A percentile compares a stretch with the other conserved stretches of the same genome.
phyloP scores from a whole-genome alignment of 129 eudicot species.

The Escallonia herrerae region DNA sequence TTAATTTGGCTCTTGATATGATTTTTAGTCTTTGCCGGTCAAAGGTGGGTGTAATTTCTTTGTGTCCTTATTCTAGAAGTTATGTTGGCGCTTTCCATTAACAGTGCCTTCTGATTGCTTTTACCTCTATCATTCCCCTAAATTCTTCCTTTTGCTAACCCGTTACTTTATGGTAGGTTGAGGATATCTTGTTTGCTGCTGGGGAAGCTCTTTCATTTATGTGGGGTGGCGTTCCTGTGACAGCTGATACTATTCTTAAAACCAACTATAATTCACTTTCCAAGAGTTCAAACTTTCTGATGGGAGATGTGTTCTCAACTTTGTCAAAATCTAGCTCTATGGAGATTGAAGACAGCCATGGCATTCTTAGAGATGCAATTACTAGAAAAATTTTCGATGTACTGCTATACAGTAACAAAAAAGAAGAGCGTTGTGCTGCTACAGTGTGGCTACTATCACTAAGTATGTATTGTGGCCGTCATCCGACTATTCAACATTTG shows the following conservation, averaged over 20 bases:
- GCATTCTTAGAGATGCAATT: slow-evolving; percentile 58
- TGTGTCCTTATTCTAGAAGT: neutral
- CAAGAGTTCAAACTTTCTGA: slow-evolving; percentile 69
- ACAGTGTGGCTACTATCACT: slow-evolving; percentile 91
- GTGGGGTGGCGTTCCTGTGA: slow-evolving; percentile 99
- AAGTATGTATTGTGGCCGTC: slow-evolving; percentile 85
- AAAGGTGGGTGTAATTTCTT: slow-evolving; percentile 48
- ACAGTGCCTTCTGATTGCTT: too few species aligned
- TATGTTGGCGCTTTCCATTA: neutral
- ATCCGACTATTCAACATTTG: slow-evolving; percentile 65
- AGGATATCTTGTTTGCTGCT: slow-evolving; percentile 91
- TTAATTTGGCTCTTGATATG: slow-evolving; percentile 65
- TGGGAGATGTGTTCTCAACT: slow-evolving; percentile 64
- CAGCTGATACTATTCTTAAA: slow-evolving; percentile 62
- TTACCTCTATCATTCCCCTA: too few species aligned
- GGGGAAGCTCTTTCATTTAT: slow-evolving; percentile 94
- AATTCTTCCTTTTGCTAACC: too few species aligned
- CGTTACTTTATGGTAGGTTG: slow-evolving; percentile 43
- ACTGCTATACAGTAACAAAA: slow-evolving; percentile 73
- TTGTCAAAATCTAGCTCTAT: slow-evolving; percentile 24
- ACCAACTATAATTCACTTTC: slow-evolving; percentile 87
- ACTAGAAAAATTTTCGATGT: slow-evolving; percentile 85
- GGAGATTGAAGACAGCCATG: slow-evolving; percentile 45
- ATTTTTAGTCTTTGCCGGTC: slow-evolving; percentile 78
- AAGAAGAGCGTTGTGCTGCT: slow-evolving; percentile 96